A percentile compares a stretch with the other conserved stretches of the same genome.
These are phyloP conservation scores for Calonectria pseudoreteaudii DNA, from an alignment of 2,329 filamentous ascomycete genomes.

Conservation along the genomic window DNA sequence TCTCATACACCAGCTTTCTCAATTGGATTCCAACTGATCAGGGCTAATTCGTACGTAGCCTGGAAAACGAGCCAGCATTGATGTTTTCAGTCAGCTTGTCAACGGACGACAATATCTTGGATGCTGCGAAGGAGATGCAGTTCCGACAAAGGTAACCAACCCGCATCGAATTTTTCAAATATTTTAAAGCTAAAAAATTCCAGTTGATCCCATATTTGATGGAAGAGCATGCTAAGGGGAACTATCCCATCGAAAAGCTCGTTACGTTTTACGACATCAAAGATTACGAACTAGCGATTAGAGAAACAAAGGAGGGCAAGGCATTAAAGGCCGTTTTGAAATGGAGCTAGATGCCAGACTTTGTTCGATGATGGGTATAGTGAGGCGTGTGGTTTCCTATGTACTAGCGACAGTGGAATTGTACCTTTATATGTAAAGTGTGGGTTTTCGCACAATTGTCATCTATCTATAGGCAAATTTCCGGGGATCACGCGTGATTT, in stretches of 20 bases:
- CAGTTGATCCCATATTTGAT: slow-evolving; percentile 16
- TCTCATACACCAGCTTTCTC: not conserved
- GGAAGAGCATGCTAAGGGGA: slow-evolving; percentile 18
- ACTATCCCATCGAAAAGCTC: slow-evolving; percentile 14
- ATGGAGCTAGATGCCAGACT: slow-evolving; percentile 39
- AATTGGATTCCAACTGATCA: not conserved
- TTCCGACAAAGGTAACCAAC: not conserved
- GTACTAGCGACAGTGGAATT: not conserved
- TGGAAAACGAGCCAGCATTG: slow-evolving; percentile 14
- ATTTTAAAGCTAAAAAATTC: not conserved
- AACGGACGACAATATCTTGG: slow-evolving; percentile 20
- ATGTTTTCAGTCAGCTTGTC: slow-evolving; percentile 13
- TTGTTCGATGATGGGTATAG: not conserved
- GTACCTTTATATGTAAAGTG: not conserved
- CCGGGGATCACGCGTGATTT: not conserved
- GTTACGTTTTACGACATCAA: slow-evolving; percentile 20
- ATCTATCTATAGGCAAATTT: not conserved
- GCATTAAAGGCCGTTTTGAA: slow-evolving; percentile 20
- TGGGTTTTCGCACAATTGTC: not conserved
- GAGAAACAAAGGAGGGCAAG: slow-evolving; percentile 15
- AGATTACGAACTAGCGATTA: slow-evolving; percentile 13
- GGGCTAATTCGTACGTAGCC: not conserved
- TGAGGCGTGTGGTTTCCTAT: not conserved
- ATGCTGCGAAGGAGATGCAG: slow-evolving; percentile 18
- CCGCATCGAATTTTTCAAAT: fast-evolving